Conservation (phyloP, 495 filamentous ascomycete species). For the Penicillium waksmanii region DNA sequence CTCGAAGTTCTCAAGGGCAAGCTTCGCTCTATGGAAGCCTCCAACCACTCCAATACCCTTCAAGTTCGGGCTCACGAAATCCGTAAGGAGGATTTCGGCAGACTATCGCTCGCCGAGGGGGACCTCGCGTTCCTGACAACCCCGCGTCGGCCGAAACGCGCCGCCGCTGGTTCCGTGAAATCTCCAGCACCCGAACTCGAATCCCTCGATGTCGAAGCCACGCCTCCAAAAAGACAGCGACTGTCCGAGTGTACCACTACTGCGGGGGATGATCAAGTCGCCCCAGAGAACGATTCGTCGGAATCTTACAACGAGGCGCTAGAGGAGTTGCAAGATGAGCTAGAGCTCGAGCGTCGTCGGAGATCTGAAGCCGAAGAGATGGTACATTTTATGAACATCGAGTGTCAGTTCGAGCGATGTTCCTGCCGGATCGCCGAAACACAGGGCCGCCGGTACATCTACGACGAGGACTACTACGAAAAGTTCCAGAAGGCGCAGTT, state of each 20-base stretch:
- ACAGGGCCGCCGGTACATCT: conserved; percentile 51
- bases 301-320: conserved; percentile 51
- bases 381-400: conserved; percentile 79
- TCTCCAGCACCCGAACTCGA: conserved; percentile 46
- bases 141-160: conserved; percentile 54
- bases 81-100: conserved; percentile 29
- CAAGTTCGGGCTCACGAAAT: conserved; percentile 38
- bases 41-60: conserved; percentile 41
- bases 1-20: conserved; percentile 65
- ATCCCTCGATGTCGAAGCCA: conserved; percentile 57
- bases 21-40: conserved; percentile 68
- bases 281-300: conserved; percentile 26
- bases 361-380: conserved; percentile 70
- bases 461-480: conserved; percentile 43
- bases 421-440: conserved; percentile 61
- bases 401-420: conserved; percentile 77
- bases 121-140: conserved; percentile 41
- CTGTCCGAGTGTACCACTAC: conserved; percentile 51
- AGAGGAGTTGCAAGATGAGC: conserved; percentile 62
- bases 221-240: conserved; percentile 65
- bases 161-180: conserved; percentile 61
- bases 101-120: conserved; percentile 39
- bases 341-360: conserved; percentile 66
- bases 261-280: conserved; percentile 47
- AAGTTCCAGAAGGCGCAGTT: conserved; percentile 30